Evolutionary conservation across 805 yeast genomes (phyloP), one percentile per base, ranked within the genome.

Genomic region (Schwanniomyces vanrijiae): DNA sequence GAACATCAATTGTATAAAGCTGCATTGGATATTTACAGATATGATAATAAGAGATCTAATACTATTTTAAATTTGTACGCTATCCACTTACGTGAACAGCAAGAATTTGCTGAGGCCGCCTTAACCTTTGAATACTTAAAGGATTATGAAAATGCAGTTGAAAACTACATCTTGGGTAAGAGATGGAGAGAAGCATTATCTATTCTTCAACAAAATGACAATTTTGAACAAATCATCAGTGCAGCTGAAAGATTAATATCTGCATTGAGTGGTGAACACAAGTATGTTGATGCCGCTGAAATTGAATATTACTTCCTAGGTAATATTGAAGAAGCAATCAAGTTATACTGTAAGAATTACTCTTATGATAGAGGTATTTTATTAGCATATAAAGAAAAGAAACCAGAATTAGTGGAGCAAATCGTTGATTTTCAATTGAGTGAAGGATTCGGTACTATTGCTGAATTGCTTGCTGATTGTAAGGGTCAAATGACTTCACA

Each of bases 401-500:
- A 59, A 42, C 43, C 58, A 0, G 82, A 80, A 11, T 62, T 85
- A 22, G 65, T 88, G 10, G 81, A 77, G 39, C 66, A 73, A 4
- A 68, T 86, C 11, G 78, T 90, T 42, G 96, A 89, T 54, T 80
- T 84, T 1, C 87, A 84, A 16, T 65, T 92, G 31, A 84, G 87
- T 42, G 98, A 92, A 63, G 94, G 95, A 1, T 94, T 90, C 66
- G 96, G 95, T 53, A 72, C 78, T 0, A 74, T 90, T 51, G 92
- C 96, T 4, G 98, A 94, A 66, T 73, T 94, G 26, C 65, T 92
- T 34, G 94, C 97, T n/a, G 99, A 94, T 64, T 94, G 97, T 71
- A 83, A 81, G 56, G 81, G 86, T 13, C 99, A 94, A 72, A 67
- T 88, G 18, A 78, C 74, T 38, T 87, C 98, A 0, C 99, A 94